Percentiles rank a stretch among this genome's conserved stretches.
Conservation (phyloP, 2,329 filamentous ascomycete genomes). For the Byssochlamys sp. region DNA sequence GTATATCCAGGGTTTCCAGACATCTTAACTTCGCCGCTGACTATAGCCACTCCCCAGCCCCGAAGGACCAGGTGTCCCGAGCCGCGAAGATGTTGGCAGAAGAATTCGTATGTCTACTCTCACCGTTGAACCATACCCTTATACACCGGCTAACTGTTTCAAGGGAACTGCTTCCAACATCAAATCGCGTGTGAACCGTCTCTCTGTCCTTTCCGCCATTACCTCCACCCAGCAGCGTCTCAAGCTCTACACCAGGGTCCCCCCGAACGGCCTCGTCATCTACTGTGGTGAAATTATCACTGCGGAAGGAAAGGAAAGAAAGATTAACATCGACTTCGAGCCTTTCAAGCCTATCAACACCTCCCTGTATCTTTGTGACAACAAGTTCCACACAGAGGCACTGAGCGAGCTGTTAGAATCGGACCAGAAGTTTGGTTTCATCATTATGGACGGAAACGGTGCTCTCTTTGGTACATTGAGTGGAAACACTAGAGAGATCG, state of each 20-base stretch:
- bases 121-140: neutral
- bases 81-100: constrained; percentile 99
- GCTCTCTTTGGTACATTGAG: constrained; percentile 92
- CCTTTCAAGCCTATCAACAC: constrained; percentile 99
- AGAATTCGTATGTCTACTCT: constrained; percentile 69
- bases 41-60: constrained; percentile 48
- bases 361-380: constrained; percentile 97
- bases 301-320: constrained; percentile 93
- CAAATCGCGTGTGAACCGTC: constrained; percentile 97
- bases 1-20: constrained; percentile 27
- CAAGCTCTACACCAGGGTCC: constrained; percentile 98
- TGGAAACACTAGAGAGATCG: constrained; percentile 89
- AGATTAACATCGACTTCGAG: constrained; percentile 99
- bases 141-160: constrained; percentile 5
- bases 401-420: constrained; percentile 94
- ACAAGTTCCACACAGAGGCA: constrained; percentile 98
- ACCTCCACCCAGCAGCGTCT: constrained; percentile 98
- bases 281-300: constrained; percentile 99
- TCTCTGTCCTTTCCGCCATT: constrained; percentile 94
- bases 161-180: constrained; percentile 98
- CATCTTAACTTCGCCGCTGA: constrained; percentile 10
- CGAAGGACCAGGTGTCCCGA: constrained; percentile 94
- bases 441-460: constrained; percentile 99
- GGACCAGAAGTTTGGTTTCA: constrained; percentile 98
- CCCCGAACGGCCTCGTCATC: constrained; percentile 90